Conservation (phyloP, 129 eudicot species). For the Flaveria trinervia region DNA sequence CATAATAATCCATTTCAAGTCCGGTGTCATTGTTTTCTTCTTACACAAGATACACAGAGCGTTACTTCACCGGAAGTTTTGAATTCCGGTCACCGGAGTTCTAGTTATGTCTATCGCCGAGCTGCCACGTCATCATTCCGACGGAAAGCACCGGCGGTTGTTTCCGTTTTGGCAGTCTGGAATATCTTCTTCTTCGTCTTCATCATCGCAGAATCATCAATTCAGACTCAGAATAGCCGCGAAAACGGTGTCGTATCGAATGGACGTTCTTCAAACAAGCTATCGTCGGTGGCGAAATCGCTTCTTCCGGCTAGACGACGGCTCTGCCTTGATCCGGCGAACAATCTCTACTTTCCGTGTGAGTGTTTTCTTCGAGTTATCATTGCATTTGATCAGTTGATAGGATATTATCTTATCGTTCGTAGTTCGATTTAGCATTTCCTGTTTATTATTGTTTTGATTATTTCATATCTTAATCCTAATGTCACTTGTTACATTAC, state of each 20-base stretch:
- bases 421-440: neutral
- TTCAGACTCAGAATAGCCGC: constrained; percentile 32
- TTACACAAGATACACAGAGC: neutral
- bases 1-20: constrained; percentile 19
- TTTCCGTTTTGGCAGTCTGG: constrained; percentile 71
- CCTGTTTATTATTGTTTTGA: neutral
- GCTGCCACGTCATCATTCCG: constrained; percentile 36
- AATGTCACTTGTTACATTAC: neutral
- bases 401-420: constrained; percentile 15
- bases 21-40: constrained; percentile 9
- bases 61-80: constrained; percentile 20
- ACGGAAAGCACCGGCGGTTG: constrained; percentile 50
- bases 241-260: constrained; percentile 38
- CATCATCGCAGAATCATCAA: constrained; percentile 59
- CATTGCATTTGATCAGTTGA: neutral
- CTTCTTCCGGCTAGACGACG: constrained; percentile 68
- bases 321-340: constrained; percentile 81
- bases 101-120: constrained; percentile 53
- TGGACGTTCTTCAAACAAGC: constrained; percentile 30
- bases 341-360: constrained; percentile 82
- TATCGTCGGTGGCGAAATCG: constrained; percentile 63
- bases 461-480: neutral
- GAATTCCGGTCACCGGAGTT: constrained; percentile 24
- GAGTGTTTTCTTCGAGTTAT: constrained; percentile 32
- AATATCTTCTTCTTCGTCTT: constrained; percentile 50